phyloP scores from a whole-genome alignment of 768 basidiomycete genomes.

The Russula lepida region DNA sequence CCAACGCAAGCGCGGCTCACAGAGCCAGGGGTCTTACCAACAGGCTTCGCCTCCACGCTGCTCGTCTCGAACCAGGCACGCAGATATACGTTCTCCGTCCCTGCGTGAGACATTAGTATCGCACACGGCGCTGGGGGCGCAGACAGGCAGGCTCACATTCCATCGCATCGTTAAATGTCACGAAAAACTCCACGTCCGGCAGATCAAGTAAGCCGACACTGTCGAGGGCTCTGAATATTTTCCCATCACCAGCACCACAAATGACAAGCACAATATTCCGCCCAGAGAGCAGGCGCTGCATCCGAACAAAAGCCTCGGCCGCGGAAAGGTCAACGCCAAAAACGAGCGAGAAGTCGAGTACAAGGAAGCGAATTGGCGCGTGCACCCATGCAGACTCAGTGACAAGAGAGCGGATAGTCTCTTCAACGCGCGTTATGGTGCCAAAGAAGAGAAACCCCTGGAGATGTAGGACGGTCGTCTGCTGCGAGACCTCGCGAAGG shows the following conservation, averaged over 20 bases:
- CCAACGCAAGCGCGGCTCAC: not conserved
- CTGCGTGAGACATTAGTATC: constrained; percentile 32
- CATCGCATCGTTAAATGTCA: constrained; percentile 79
- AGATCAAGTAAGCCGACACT: constrained; percentile 77
- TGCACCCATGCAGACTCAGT: constrained; percentile 60
- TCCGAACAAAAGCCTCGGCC: constrained; percentile 88
- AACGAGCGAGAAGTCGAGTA: constrained; percentile 80
- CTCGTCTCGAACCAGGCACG: constrained; percentile 67
- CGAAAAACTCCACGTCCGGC: constrained; percentile 72
- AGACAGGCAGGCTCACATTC: constrained; percentile 57
- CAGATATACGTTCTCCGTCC: constrained; percentile 93
- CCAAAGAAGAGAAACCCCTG: constrained; percentile 94
- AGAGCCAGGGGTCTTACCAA: constrained; percentile 34
- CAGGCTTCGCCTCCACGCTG: constrained; percentile 41
- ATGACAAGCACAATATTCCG: constrained; percentile 81
- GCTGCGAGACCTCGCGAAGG: constrained; percentile 85
- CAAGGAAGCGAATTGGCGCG: constrained; percentile 80
- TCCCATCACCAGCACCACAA: constrained; percentile 63
- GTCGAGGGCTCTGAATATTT: constrained; percentile 62
- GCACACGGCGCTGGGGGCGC: no score
- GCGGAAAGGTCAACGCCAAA: constrained; percentile 91
- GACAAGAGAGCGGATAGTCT: constrained; percentile 69
- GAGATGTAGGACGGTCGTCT: constrained; percentile 79
- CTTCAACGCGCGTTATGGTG: constrained; percentile 86
- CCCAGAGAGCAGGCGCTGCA: constrained; percentile 70